These are phyloP conservation scores for Daldinia decipiens DNA, from an alignment of 495 filamentous ascomycete species.

Conservation along the genomic window DNA sequence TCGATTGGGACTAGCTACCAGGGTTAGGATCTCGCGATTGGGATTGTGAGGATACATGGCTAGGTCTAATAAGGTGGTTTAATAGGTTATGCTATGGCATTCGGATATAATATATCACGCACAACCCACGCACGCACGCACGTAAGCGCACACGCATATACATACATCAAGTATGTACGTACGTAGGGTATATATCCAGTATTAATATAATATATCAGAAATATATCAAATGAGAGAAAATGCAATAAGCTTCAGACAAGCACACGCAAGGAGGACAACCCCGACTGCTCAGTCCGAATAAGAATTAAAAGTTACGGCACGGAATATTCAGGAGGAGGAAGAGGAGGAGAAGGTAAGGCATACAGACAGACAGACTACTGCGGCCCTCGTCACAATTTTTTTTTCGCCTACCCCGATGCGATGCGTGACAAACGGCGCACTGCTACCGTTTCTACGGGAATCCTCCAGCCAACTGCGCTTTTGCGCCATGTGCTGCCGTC, in stretches of 20 bases:
- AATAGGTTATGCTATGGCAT: neutral
- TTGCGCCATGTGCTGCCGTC: slow-evolving; percentile 23
- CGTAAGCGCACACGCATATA: neutral
- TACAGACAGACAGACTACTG: slow-evolving; percentile 28
- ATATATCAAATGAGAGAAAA: neutral
- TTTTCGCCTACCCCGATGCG: slow-evolving; percentile 17
- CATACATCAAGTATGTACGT: neutral
- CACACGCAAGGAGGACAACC: slow-evolving; percentile 3
- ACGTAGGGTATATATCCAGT: neutral
- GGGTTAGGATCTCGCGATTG: slow-evolving; percentile 19
- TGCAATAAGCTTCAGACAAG: slow-evolving; percentile 9
- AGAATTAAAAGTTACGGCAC: slow-evolving; percentile 20
- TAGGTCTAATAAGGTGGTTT: too few relatives aligned
- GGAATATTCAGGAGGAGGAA: slow-evolving; percentile 6
- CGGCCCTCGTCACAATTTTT: slow-evolving; percentile 39
- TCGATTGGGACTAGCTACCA: slow-evolving; percentile 35
- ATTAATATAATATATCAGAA: slow-evolving; percentile 1
- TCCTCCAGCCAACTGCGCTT: slow-evolving; percentile 13
- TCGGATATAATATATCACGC: slow-evolving; percentile 5
- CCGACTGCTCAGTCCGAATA: slow-evolving; percentile 4
- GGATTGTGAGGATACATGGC: slow-evolving; percentile 3
- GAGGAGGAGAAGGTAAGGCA: slow-evolving; percentile 14
- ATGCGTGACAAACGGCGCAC: slow-evolving; percentile 39
- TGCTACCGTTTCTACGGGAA: slow-evolving; percentile 37
- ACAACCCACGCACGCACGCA: neutral